Evolutionary conservation across 1,139 yeast species (phyloP).

Genomic region (Waltiozyma sp.): DNA sequence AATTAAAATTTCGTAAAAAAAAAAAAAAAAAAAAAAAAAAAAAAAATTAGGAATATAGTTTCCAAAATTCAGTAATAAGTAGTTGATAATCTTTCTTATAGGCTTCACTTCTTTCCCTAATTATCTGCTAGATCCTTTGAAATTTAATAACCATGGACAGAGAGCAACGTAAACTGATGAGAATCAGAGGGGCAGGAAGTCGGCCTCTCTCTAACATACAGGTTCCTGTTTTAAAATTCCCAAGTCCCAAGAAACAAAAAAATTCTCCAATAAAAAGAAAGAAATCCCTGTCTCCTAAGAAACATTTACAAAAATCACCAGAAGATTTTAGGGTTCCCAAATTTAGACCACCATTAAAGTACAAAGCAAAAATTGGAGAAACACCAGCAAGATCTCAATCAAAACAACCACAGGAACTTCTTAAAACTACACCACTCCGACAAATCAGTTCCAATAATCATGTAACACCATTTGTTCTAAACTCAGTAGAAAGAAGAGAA

Average conservation of each 20-base stretch:
- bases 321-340: neutral
- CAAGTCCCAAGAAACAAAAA: neutral
- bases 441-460: neutral
- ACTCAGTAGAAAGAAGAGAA: neutral
- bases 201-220: constrained; percentile 1
- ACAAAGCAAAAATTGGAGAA: neutral
- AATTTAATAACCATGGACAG: constrained; percentile 7
- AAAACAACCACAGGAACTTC: neutral
- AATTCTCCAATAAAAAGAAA: neutral
- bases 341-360: neutral
- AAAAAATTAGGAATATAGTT: no score
- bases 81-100: no score
- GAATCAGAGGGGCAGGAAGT: constrained; percentile 16
- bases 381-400: neutral
- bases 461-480: neutral
- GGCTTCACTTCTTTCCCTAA: no score
- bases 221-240: neutral
- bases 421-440: neutral
- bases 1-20: no score
- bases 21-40: no score
- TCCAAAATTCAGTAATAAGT: no score
- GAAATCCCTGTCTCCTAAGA: neutral
- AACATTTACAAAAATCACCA: neutral
- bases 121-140: no score
- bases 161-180: constrained; percentile 6